Evolutionary conservation across 2,329 filamentous ascomycete species (phyloP), one percentile per base, ranked within the genome.

Genomic region (Apiospora rasikravindrae): DNA sequence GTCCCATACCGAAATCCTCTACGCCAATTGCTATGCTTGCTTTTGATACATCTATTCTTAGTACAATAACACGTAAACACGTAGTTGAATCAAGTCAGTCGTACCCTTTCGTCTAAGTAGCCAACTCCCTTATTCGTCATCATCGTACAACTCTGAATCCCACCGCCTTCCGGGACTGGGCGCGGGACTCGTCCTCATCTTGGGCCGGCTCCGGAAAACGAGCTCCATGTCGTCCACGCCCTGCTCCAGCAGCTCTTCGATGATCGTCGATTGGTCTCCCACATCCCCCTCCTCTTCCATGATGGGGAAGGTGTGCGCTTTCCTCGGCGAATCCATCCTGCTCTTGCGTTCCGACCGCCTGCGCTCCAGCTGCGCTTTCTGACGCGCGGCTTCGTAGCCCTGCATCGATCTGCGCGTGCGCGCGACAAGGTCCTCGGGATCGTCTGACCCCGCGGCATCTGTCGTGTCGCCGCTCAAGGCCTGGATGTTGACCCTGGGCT

Each of bases 121-220:
- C 33, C 26, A 5, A 57, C 44, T 10, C 14, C 19, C 19, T 64
- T 22, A 37, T 14, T 37, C 53, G 2, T 64, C 57, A 6, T n/a
- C 22, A 10, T 64, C 57, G 19, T 64, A 64, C 33, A 64, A 7
- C 13, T 68, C 66, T 40, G 29, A 73, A 29, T 74, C 76, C 74
- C 76, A 77, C 42, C 45, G 69, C 72, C 80, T 83, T 7, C 79
- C 82, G 2, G 88, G 88, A 71, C 85, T 88, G 11, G 85, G 83
- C 2, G 90, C 80, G 1, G 95, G 94, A 80, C 94, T 97, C 14
- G 89, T 89, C 75, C 92, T 91, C 75, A 98, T 90, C 81, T 91
- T 93, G 0, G 95, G 95, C 75, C 95, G 84, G 74, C 93, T 95
- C 82, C 92, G 94, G 80, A 98, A 98, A 0, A 98, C 92, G 37